Percentiles rank a stretch among this genome's conserved stretches.
phyloP scores from a whole-genome alignment of 768 basidiomycete genomes.

The Termitomyces heimii region DNA sequence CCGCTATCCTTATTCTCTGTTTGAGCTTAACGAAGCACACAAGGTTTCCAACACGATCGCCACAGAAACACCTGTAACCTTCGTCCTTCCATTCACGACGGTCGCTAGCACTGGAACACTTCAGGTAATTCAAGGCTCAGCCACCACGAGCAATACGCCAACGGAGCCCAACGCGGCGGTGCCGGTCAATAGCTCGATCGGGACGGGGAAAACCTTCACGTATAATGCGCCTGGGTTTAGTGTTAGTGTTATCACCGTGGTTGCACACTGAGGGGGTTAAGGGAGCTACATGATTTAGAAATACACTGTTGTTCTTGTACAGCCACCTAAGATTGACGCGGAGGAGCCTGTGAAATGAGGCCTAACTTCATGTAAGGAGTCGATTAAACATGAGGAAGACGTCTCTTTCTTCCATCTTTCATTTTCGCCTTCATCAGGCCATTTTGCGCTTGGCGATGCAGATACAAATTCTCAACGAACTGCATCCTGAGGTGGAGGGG shows the following conservation, averaged over 20 bases:
- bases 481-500: constrained; percentile 7
- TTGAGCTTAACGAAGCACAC: background rate
- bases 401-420: background rate
- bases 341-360: background rate
- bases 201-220: constrained; percentile 44
- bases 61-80: constrained; percentile 35
- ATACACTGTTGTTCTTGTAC: background rate
- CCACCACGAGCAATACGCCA: constrained; percentile 51
- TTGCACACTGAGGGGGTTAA: constrained; percentile 16
- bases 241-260: constrained; percentile 32
- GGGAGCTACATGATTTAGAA: background rate
- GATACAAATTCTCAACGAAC: constrained; percentile 8
- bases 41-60: constrained; percentile 51
- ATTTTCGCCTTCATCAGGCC: background rate
- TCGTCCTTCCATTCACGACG: constrained; percentile 46
- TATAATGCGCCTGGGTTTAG: constrained; percentile 48
- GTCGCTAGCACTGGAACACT: constrained; percentile 39
- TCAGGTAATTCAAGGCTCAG: constrained; percentile 44
- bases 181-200: constrained; percentile 39
- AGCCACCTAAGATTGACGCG: background rate
- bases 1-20: background rate
- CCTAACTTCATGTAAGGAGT: background rate
- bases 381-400: background rate
- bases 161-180: constrained; percentile 38
- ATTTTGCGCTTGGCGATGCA: background rate